These are phyloP conservation scores for Podaxis sp. DNA, from an alignment of 768 basidiomycete genomes.

Conservation along the genomic window DNA sequence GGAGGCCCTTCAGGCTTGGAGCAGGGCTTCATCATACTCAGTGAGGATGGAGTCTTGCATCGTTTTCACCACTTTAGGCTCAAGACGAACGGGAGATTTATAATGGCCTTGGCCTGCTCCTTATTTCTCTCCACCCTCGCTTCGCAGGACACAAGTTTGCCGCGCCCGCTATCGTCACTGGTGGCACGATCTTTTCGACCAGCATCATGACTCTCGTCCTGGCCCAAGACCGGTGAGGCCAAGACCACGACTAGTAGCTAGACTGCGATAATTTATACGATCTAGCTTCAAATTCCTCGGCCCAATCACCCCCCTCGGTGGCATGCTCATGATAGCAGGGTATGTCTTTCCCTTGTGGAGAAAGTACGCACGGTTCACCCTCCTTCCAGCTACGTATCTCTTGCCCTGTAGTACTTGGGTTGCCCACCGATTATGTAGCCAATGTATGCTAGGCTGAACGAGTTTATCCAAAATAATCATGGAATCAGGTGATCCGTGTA, in stretches of 20 bases:
- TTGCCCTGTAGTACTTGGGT: constrained; percentile 11
- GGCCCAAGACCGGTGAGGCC: constrained; percentile 38
- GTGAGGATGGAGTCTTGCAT: constrained; percentile 33
- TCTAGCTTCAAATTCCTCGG: constrained; percentile 50
- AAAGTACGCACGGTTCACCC: not conserved
- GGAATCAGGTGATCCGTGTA: too few species aligned
- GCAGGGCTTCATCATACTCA: constrained; percentile 60
- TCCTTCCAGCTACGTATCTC: constrained; percentile 15
- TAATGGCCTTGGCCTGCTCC: constrained; percentile 66
- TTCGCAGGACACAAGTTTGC: constrained; percentile 62
- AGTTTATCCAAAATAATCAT: not conserved
- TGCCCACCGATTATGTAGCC: not conserved
- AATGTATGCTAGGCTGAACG: not conserved
- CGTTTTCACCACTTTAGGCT: not conserved
- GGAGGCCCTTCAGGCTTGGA: constrained; percentile 58
- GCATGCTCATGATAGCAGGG: constrained; percentile 65
- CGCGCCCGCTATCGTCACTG: constrained; percentile 61
- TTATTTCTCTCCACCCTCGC: constrained; percentile 60
- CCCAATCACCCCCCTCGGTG: constrained; percentile 68
- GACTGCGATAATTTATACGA: not conserved
- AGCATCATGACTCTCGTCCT: constrained; percentile 58
- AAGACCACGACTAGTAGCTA: not conserved
- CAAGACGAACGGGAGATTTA: constrained; percentile 42
- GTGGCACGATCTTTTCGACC: constrained; percentile 59
- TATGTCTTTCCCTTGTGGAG: constrained; percentile 30